phyloP scores from a whole-genome alignment of 768 basidiomycete species.

The Naganishia onofrii region DNA sequence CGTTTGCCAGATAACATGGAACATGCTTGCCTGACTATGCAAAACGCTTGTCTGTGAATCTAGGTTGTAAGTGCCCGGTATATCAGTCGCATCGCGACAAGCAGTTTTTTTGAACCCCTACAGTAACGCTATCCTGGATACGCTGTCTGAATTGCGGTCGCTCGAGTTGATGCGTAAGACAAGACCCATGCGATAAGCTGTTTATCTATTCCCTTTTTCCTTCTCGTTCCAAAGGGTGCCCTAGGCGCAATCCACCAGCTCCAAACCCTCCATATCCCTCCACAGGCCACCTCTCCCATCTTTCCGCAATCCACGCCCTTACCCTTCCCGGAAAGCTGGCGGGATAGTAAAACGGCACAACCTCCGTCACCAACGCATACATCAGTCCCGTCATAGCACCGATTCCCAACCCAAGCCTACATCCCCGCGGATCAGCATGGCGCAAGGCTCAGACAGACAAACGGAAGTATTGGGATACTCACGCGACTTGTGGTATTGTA shows the following conservation, averaged over 20 bases:
- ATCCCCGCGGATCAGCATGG: neutral
- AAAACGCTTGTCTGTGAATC: too few species aligned
- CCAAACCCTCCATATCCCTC: constrained; percentile 31
- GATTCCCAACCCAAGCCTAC: constrained; percentile 18
- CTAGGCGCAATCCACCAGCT: constrained; percentile 2
- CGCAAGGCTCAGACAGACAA: neutral
- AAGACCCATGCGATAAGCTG: too few species aligned
- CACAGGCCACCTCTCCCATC: constrained; percentile 30
- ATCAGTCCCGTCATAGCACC: constrained; percentile 13
- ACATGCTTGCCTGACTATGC: too few species aligned
- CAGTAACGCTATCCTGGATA: too few species aligned
- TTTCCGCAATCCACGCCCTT: neutral
- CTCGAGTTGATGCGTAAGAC: too few species aligned
- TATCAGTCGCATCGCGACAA: too few species aligned
- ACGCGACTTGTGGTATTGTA: constrained; percentile 41
- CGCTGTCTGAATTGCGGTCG: too few species aligned
- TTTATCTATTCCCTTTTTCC: too few species aligned
- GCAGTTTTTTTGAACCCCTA: too few species aligned
- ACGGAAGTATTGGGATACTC: neutral
- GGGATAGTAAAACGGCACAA: constrained; percentile 31
- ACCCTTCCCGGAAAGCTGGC: neutral
- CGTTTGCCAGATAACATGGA: too few species aligned
- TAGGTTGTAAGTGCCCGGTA: too few species aligned
- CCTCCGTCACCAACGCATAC: constrained; percentile 28
- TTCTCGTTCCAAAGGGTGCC: too few species aligned